These are phyloP conservation scores for Apiotrichum mycotoxinovorans DNA, from an alignment of 1,284 basidiomycete species.

Conservation along the genomic window DNA sequence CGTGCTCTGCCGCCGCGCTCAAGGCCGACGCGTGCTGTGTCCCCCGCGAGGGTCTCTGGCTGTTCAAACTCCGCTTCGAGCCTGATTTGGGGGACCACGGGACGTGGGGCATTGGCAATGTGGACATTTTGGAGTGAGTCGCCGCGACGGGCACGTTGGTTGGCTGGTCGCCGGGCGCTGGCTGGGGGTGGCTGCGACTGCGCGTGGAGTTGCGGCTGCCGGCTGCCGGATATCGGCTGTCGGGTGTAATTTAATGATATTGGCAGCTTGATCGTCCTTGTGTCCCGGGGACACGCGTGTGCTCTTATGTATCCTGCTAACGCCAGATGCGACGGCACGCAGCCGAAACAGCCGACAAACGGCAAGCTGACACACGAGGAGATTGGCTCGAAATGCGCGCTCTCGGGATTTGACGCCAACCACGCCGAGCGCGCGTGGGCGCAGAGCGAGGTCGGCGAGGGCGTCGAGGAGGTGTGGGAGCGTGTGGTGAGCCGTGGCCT, in stretches of 20 bases:
- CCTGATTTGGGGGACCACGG: slow-evolving; percentile 44
- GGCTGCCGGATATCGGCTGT: too few species aligned
- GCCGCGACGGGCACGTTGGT: too few species aligned
- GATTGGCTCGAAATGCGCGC: slow-evolving; percentile 39
- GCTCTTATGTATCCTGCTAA: too few species aligned
- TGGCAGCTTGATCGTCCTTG: too few species aligned
- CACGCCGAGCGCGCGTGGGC: slow-evolving; percentile 47
- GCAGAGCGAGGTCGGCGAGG: slow-evolving; percentile 47
- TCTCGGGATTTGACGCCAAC: slow-evolving; percentile 32
- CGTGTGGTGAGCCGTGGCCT: slow-evolving; percentile 33
- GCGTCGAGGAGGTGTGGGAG: slow-evolving; percentile 50
- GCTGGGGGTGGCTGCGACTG: too few species aligned
- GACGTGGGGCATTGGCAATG: slow-evolving; percentile 45
- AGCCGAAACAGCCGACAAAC: background rate
- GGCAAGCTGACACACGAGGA: slow-evolving; percentile 37
- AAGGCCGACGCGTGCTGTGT: slow-evolving; percentile 39
- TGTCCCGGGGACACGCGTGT: too few species aligned
- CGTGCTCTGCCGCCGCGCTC: slow-evolving; percentile 26
- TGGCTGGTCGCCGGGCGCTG: too few species aligned
- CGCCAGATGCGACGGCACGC: slow-evolving; percentile 16
- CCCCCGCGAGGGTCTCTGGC: slow-evolving; percentile 39
- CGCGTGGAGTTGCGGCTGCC: background rate
- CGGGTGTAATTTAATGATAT: too few species aligned
- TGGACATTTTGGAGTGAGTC: slow-evolving; percentile 45
- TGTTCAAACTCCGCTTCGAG: slow-evolving; percentile 46